A percentile compares a stretch with the other conserved stretches of the same genome.
phyloP scores from a whole-genome alignment of 352 stramenopile genomes.

The Pythium volutum region DNA sequence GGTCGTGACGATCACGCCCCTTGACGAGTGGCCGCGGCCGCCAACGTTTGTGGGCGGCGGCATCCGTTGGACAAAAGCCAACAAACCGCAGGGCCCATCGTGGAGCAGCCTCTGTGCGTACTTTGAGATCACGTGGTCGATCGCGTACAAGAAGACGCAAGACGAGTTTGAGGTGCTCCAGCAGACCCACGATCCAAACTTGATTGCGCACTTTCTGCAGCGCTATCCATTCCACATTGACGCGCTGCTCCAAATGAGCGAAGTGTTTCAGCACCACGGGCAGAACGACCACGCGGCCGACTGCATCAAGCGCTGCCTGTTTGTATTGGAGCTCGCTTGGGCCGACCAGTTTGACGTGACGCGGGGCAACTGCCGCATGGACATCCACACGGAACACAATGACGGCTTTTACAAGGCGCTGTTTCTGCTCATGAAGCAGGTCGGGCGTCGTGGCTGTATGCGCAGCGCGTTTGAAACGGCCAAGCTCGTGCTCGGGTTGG shows the following conservation, averaged over 20 bases:
- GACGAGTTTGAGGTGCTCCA: constrained; percentile 82
- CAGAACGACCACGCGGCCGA: constrained; percentile 84
- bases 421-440: constrained; percentile 83
- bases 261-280: constrained; percentile 86
- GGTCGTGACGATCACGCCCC: constrained; percentile 65
- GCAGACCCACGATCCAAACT: constrained; percentile 78
- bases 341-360: constrained; percentile 80
- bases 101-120: constrained; percentile 78
- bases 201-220: constrained; percentile 78
- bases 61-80: constrained; percentile 81
- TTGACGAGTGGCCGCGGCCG: constrained; percentile 83
- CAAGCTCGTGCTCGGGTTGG: constrained; percentile 68
- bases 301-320: constrained; percentile 86
- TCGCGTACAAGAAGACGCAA: constrained; percentile 87
- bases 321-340: constrained; percentile 79
- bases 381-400: constrained; percentile 76
- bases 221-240: constrained; percentile 85
- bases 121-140: constrained; percentile 85
- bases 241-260: constrained; percentile 80
- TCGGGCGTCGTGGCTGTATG: constrained; percentile 75
- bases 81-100: constrained; percentile 57
- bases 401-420: constrained; percentile 69
- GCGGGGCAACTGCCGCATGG: constrained; percentile 81
- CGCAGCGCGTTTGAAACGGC: constrained; percentile 84
- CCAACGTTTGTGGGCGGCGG: constrained; percentile 83